Evolutionary conservation across 495 filamentous ascomycete species (phyloP).

Genomic region (Hyaloscypha finlandica): DNA sequence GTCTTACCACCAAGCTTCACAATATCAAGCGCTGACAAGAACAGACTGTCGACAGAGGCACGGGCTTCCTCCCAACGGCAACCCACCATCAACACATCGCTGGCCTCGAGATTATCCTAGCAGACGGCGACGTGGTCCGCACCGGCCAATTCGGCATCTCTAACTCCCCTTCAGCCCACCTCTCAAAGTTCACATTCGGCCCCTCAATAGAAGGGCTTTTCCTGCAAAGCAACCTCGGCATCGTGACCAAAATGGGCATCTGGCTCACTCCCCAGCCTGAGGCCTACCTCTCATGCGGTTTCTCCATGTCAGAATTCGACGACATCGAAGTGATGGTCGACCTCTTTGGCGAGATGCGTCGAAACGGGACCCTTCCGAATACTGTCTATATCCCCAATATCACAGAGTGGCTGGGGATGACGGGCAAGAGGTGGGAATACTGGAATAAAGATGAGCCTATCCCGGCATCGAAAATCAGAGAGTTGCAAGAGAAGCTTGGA

Average conservation of each 20-base stretch:
- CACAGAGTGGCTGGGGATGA: conserved; percentile 47
- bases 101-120: not conserved
- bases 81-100: conserved; percentile 2
- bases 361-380: conserved; percentile 4
- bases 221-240: conserved; percentile 48
- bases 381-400: conserved; percentile 29
- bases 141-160: conserved; percentile 31
- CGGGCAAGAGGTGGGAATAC: conserved; percentile 46
- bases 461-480: conserved; percentile 1
- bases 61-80: conserved; percentile 4
- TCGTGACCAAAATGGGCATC: conserved; percentile 52
- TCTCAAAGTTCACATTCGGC: conserved; percentile 50
- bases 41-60: conserved; percentile 35
- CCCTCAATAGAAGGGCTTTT: conserved; percentile 52
- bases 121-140: conserved; percentile 7
- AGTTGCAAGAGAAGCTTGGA: conserved; percentile 24
- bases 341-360: conserved; percentile 40
- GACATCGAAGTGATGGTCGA: conserved; percentile 48
- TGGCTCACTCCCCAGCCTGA: conserved; percentile 49
- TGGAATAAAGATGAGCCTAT: conserved; percentile 37
- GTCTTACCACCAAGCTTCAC: not conserved
- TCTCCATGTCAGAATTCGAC: conserved; percentile 48
- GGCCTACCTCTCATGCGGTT: conserved; percentile 51
- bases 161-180: conserved; percentile 42
- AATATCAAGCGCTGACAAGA: too few relatives aligned